phyloP scores from a whole-genome alignment of 2,329 filamentous ascomycete genomes.

The Verruconis gallopava region DNA sequence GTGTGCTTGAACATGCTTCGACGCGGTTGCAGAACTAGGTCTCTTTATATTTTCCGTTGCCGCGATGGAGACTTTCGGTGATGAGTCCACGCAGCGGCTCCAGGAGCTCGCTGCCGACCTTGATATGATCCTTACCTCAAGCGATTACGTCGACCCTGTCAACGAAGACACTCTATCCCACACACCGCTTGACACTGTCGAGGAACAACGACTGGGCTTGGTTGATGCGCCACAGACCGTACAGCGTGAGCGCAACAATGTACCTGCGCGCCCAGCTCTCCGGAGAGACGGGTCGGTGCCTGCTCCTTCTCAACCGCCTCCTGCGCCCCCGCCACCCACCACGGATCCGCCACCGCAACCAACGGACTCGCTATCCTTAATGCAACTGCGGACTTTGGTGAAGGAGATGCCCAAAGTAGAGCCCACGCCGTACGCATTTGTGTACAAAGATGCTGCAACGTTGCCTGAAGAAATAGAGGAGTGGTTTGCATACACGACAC shows the following conservation, averaged over 20 bases:
- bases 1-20: no score
- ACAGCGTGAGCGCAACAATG: slow-evolving; percentile 3
- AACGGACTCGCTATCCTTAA: slow-evolving; percentile 31
- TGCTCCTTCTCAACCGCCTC: slow-evolving; percentile 5
- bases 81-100: background rate
- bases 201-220: slow-evolving; percentile 6
- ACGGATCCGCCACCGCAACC: slow-evolving; percentile 1
- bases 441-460: slow-evolving; percentile 35
- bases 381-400: slow-evolving; percentile 33
- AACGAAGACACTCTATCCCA: background rate
- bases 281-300: slow-evolving; percentile 8
- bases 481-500: slow-evolving; percentile 89
- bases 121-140: slow-evolving; percentile 8
- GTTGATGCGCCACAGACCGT: background rate
- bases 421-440: slow-evolving; percentile 61
- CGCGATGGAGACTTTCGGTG: background rate
- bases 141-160: background rate
- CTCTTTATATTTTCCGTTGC: no score
- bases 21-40: no score
- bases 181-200: slow-evolving; percentile 9
- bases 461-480: slow-evolving; percentile 88
- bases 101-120: slow-evolving; percentile 4
- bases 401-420: slow-evolving; percentile 30
- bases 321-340: slow-evolving; percentile 2
- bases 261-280: slow-evolving; percentile 1